Evolutionary conservation across 129 eudicot species (phyloP), one percentile per base, ranked within the genome.

Genomic region (Centella asiatica): DNA sequence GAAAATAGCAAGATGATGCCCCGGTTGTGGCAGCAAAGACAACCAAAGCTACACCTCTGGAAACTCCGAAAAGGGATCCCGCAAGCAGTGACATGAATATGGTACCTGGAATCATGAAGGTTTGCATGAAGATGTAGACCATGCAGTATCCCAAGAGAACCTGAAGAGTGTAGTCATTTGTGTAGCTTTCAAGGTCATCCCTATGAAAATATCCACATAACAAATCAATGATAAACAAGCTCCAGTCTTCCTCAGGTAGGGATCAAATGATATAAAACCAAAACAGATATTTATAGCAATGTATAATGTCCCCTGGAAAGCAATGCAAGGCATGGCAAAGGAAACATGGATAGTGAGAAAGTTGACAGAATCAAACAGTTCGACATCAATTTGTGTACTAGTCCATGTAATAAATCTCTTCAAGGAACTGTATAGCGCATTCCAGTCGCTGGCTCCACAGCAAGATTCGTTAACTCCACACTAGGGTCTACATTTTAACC

Each of bases 71-170:
- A 54, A 90, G 86, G 57, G 95, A 76, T 33, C 95, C 98, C 6
- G 98, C 95, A 19, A 90, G 88, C 69, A 90, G 67, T 34, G 98
- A 92, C 98, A 92, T 80, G 53, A 92, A 92, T 2, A 92, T 81
- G 10, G 98, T 92, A 53, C 95, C 98, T 7, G 98, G 98, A 52
- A 92, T 92, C 98, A 92, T 92, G 70, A 92, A 92, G 31, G 98
- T 92, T 78, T 92, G 98, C 98, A 92, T 92, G 66, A 87, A 82
- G 31, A 92, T 80, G 85, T 87, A 92, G 65, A 87, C 95, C 33
- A 81, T 68, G 69, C 90, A 87, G 64, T 87, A 92, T 27, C 94
- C 98, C 13, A 82, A 63, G 5, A 92, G 85, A 69, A 92, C 98
- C 64, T 92, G 98, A 37, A 74, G 15, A 1, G 98, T 92, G 81